phyloP scores from a whole-genome alignment of 2,329 filamentous ascomycete genomes.

The Fusarium napiforme region DNA sequence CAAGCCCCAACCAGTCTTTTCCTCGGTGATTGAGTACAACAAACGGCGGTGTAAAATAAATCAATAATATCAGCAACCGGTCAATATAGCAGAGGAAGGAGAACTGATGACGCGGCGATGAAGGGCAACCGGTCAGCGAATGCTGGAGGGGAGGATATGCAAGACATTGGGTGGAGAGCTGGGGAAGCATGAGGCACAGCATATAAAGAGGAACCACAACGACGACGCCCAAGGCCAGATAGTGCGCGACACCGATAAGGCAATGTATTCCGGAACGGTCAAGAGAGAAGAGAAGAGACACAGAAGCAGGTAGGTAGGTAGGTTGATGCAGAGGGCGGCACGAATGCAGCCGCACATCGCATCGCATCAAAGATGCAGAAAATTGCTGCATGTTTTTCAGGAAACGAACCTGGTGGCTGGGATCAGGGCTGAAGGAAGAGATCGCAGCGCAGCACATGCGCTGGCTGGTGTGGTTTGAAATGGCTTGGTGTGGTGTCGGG shows the following conservation, averaged over 20 bases:
- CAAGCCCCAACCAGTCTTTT: conserved; percentile 30
- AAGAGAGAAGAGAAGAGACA: conserved; percentile 1
- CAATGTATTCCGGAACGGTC: neutral
- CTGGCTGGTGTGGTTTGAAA: conserved; percentile 18
- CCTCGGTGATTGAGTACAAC: conserved; percentile 16
- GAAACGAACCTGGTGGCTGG: conserved; percentile 29
- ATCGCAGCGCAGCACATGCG: conserved; percentile 32
- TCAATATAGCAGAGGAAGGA: conserved; percentile 19
- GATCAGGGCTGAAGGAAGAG: conserved; percentile 33
- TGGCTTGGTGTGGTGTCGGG: conserved; percentile 12
- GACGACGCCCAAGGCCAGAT: neutral
- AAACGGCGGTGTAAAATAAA: conserved; percentile 42
- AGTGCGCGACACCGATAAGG: conserved; percentile 14
- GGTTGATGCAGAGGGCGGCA: conserved; percentile 18
- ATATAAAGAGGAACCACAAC: conserved; percentile 9
- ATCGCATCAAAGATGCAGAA: conserved; percentile 5
- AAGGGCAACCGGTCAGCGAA: conserved; percentile 36
- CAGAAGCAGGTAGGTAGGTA: conserved; percentile 9
- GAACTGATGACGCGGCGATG: conserved; percentile 22
- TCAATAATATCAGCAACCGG: conserved; percentile 22
- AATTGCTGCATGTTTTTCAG: conserved; percentile 22
- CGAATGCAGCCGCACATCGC: conserved; percentile 21
- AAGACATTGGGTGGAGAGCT: conserved; percentile 39
- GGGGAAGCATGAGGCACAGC: conserved; percentile 32
- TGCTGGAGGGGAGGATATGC: conserved; percentile 40